These are phyloP conservation scores for Umbelopsis ramanniana DNA, from an alignment of 192 early-diverging fungal genomes.

Conservation along the genomic window DNA sequence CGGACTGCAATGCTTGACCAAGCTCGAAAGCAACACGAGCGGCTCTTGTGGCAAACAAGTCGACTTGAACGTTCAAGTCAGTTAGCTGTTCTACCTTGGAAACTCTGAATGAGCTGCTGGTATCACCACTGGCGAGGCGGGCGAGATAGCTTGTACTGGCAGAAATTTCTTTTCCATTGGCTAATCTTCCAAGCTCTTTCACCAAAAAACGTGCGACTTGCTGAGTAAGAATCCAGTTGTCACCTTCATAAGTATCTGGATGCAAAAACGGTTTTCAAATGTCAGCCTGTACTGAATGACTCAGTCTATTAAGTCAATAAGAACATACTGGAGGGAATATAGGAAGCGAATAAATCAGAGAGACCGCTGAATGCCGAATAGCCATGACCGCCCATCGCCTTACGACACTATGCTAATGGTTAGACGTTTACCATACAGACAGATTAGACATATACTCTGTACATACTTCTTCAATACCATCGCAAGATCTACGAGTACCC, in stretches of 20 bases:
- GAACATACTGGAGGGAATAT: conserved; percentile 66
- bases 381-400: conserved; percentile 75
- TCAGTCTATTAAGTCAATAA: too few species aligned
- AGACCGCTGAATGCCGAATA: conserved; percentile 74
- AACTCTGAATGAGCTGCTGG: conserved; percentile 27
- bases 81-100: conserved; percentile 40
- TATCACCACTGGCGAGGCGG: conserved; percentile 32
- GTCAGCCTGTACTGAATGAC: not conserved
- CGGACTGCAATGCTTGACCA: conserved; percentile 52
- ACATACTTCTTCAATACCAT: conserved; percentile 62
- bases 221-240: conserved; percentile 70
- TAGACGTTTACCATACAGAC: not conserved
- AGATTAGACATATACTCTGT: not conserved
- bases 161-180: conserved; percentile 42
- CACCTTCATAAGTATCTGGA: conserved; percentile 60
- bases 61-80: conserved; percentile 59
- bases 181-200: conserved; percentile 58
- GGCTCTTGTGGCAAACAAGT: conserved; percentile 70
- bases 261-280: not conserved
- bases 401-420: conserved; percentile 47
- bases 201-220: conserved; percentile 76
- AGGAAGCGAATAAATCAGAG: conserved; percentile 61
- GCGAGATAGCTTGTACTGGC: conserved; percentile 41
- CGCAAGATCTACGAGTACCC: conserved; percentile 58
- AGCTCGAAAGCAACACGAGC: conserved; percentile 65